Percentiles rank a stretch among this genome's conserved stretches.
These are phyloP conservation scores for Quillaja saponaria DNA, from an alignment of 306 rosid genomes.

Conservation along the genomic window DNA sequence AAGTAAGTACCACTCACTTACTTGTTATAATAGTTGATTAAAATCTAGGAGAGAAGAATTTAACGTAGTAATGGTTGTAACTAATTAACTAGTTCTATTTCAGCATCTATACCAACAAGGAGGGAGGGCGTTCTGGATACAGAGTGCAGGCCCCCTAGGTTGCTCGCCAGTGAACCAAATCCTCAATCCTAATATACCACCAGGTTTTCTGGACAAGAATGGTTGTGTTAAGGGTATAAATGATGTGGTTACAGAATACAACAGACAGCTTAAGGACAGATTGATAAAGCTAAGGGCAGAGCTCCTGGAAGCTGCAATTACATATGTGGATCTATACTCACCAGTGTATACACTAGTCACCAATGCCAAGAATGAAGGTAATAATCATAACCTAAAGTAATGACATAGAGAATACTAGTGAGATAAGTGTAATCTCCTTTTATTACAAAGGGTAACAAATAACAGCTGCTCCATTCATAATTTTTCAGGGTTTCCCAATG, in stretches of 20 bases:
- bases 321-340: conserved; percentile 49
- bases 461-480: neutral
- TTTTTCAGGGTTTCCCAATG: conserved; percentile 68
- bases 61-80: neutral
- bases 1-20: conserved; percentile 30
- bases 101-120: conserved; percentile 47
- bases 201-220: conserved; percentile 40
- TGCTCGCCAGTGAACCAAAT: conserved; percentile 45
- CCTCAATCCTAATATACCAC: conserved; percentile 42
- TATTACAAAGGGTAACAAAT: neutral
- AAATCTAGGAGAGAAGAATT: neutral
- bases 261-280: conserved; percentile 43
- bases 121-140: conserved; percentile 59
- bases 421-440: no score
- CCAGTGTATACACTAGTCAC: conserved; percentile 48
- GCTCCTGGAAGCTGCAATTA: conserved; percentile 54
- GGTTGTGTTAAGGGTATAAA: conserved; percentile 51
- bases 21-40: neutral
- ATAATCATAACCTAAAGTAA: neutral
- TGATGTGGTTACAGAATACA: conserved; percentile 46
- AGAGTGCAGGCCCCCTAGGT: conserved; percentile 57
- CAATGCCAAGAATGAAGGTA: conserved; percentile 63
- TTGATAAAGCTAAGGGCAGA: conserved; percentile 46
- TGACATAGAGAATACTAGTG: conserved; percentile 4
- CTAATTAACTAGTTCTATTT: neutral